A percentile compares a stretch with the other conserved stretches of the same genome.
Evolutionary conservation across 257 asterid species (phyloP).

Genomic region (Solanum chmielewskii): DNA sequence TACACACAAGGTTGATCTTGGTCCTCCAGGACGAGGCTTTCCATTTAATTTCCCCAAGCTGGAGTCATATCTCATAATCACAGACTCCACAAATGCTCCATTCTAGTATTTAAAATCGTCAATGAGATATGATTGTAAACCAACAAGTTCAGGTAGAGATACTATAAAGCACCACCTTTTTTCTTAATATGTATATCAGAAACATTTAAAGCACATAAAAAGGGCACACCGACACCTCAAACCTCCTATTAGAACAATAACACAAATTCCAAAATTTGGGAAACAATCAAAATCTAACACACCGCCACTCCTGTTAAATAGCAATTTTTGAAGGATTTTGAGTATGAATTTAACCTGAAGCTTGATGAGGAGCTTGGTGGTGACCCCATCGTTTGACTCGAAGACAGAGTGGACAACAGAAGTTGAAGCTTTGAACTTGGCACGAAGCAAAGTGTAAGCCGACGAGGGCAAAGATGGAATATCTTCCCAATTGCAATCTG

Average conservation of each 20-base stretch:
- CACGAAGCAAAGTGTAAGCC: conserved; percentile 56
- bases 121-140: background rate
- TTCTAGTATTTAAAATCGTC: conserved; percentile 32
- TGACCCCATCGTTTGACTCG: conserved; percentile 64
- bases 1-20: conserved; percentile 84
- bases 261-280: background rate
- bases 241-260: background rate
- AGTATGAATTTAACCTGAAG: conserved; percentile 41
- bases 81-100: conserved; percentile 90
- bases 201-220: background rate
- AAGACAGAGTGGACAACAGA: conserved; percentile 60
- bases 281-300: background rate
- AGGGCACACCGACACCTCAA: background rate
- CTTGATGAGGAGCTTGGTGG: conserved; percentile 89
- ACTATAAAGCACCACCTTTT: background rate
- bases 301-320: background rate
- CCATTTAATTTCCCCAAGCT: conserved; percentile 73
- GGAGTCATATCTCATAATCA: conserved; percentile 87
- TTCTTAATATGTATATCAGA: background rate
- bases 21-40: conserved; percentile 93
- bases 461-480: conserved; percentile 75
- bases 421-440: conserved; percentile 62
- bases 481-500: conserved; percentile 66
- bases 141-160: background rate
- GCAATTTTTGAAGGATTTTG: background rate